phyloP scores from a whole-genome alignment of 495 filamentous ascomycete genomes.

The Penicillium crystallinum region DNA sequence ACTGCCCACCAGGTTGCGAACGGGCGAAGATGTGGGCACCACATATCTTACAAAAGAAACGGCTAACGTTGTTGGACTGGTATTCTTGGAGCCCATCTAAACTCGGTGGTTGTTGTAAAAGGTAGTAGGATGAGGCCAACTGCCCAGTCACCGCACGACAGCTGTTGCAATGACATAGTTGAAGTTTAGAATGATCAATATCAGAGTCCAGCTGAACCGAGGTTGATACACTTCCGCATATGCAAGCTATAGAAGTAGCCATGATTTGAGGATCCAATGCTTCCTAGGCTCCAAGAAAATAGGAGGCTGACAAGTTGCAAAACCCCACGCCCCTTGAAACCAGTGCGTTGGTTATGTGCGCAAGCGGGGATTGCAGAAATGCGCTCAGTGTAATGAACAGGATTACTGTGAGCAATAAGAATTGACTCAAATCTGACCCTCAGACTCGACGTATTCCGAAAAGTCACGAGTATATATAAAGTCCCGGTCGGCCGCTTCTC shows the following conservation, averaged over 20 bases:
- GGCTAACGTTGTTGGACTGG: conserved; percentile 41
- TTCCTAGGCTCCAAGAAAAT: neutral
- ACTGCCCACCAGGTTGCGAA: conserved; percentile 25
- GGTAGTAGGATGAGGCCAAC: conserved; percentile 50
- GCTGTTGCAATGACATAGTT: conserved; percentile 60
- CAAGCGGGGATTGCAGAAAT: conserved; percentile 31
- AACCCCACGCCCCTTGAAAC: neutral
- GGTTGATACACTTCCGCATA: conserved; percentile 48
- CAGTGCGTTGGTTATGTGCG: conserved; percentile 21
- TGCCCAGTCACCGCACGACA: conserved; percentile 58
- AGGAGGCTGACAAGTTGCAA: neutral
- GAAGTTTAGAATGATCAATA: conserved; percentile 24
- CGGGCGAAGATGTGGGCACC: conserved; percentile 57
- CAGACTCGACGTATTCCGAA: conserved; percentile 1
- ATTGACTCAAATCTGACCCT: neutral
- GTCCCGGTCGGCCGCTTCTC: neutral
- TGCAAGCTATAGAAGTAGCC: conserved; percentile 44
- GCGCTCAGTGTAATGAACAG: conserved; percentile 13
- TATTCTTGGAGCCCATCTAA: conserved; percentile 44
- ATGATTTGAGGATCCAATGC: conserved; percentile 1
- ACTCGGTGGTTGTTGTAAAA: conserved; percentile 30
- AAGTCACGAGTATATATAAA: conserved; percentile 29
- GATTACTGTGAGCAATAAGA: neutral
- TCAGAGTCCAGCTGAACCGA: conserved; percentile 32
- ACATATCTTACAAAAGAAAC: conserved; percentile 66